Conservation (phyloP, 345 rosid species). For the Dimocarpus longan region DNA sequence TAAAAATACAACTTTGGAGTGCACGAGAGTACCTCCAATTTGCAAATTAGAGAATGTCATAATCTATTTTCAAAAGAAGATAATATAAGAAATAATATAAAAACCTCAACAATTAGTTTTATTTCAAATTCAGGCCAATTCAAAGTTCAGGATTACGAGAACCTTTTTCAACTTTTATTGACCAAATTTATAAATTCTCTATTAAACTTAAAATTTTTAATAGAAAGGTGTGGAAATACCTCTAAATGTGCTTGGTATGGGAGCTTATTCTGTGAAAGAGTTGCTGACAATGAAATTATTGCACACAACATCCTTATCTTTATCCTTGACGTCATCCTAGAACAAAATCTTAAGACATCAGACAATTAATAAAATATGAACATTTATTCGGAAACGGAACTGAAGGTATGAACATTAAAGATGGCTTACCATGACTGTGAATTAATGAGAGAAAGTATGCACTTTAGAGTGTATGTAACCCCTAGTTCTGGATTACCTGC, state of each 20-base stretch:
- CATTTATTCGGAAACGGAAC: neutral
- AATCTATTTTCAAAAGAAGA: neutral
- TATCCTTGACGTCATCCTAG: slow-evolving; percentile 64
- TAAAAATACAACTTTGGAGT: neutral
- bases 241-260: slow-evolving; percentile 62
- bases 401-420: slow-evolving; percentile 10
- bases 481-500: slow-evolving; percentile 65
- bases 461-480: slow-evolving; percentile 45
- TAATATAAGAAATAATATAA: neutral
- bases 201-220: neutral
- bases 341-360: slow-evolving; percentile 20
- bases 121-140: neutral
- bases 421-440: slow-evolving; percentile 59
- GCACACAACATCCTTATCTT: slow-evolving; percentile 60
- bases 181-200: neutral
- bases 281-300: slow-evolving; percentile 53
- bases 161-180: neutral
- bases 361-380: slow-evolving; percentile 8
- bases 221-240: slow-evolving; percentile 40
- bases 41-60: neutral
- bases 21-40: neutral
- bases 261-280: slow-evolving; percentile 72
- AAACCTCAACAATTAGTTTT: neutral
- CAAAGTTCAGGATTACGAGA: neutral
- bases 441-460: slow-evolving; percentile 49